phyloP scores from a whole-genome alignment of 75 land plant genomes.

The Sequoia sempervirens region DNA sequence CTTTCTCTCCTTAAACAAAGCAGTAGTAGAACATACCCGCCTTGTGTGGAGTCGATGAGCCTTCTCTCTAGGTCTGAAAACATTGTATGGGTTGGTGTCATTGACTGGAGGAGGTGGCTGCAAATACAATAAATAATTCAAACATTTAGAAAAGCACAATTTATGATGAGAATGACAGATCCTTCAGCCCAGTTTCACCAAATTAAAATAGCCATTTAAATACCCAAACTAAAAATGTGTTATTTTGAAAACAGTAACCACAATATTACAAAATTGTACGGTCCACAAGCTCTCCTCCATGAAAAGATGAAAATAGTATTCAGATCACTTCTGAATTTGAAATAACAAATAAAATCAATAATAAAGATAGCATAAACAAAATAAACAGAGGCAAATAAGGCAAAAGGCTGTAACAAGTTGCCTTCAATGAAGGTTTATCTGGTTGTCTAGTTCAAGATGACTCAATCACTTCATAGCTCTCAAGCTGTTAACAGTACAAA shows the following conservation, averaged over 20 bases:
- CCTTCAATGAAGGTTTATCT: background rate
- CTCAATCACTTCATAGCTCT: background rate
- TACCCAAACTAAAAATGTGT: background rate
- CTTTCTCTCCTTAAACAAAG: slow-evolving; percentile 1
- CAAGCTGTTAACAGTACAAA: background rate
- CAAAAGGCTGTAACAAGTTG: background rate
- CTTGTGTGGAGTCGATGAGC: slow-evolving; percentile 91
- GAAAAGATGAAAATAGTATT: background rate
- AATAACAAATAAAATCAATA: background rate
- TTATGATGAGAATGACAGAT: slow-evolving; percentile 2
- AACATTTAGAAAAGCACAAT: background rate
- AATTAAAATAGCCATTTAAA: background rate
- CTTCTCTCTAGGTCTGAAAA: slow-evolving; percentile 98
- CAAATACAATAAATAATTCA: slow-evolving; percentile 10
- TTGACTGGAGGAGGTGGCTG: slow-evolving; percentile 99
- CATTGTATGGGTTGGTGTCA: slow-evolving; percentile 99
- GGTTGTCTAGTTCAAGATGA: background rate
- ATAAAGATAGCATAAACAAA: background rate
- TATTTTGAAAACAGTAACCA: background rate
- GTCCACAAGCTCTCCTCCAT: background rate
- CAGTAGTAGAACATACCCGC: slow-evolving; percentile 46
- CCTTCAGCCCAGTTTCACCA: background rate
- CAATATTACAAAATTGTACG: background rate
- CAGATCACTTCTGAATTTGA: background rate
- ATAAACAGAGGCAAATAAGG: background rate